These are phyloP conservation scores for Saccharomyces hybrid DNA, from an alignment of 1,139 yeast species.

Conservation along the genomic window DNA sequence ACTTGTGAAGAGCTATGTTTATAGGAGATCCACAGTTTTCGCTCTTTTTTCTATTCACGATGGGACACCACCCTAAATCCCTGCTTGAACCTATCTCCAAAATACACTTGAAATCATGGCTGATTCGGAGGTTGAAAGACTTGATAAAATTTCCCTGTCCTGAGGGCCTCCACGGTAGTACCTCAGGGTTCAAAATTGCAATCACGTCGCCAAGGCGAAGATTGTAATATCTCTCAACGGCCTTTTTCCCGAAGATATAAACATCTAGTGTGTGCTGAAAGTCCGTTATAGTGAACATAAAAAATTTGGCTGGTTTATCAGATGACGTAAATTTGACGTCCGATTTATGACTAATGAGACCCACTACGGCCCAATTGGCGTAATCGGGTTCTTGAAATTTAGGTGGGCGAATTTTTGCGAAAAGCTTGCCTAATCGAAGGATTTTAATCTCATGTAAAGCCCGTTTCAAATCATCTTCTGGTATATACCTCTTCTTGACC, in stretches of 20 bases:
- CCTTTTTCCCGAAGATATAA: constrained; percentile 53
- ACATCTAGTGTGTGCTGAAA: constrained; percentile 53
- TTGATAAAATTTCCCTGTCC: constrained; percentile 21
- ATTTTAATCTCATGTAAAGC: constrained; percentile 44
- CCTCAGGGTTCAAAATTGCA: constrained; percentile 66
- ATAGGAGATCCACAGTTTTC: too few species aligned
- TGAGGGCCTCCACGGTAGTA: constrained; percentile 38
- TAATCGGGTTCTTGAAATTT: constrained; percentile 59
- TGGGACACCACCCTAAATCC: too few species aligned
- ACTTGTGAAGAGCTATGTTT: too few species aligned
- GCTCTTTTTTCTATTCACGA: too few species aligned
- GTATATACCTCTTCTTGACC: constrained; percentile 42
- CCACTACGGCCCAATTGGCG: constrained; percentile 59
- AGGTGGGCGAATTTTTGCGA: constrained; percentile 64
- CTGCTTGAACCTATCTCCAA: constrained; percentile 42
- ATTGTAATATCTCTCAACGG: constrained; percentile 34
- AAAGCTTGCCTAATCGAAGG: constrained; percentile 46
- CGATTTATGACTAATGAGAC: constrained; percentile 16
- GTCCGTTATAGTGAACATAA: constrained; percentile 61
- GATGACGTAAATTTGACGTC: constrained; percentile 32
- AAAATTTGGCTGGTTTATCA: constrained; percentile 43
- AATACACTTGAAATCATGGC: constrained; percentile 44
- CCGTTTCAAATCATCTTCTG: constrained; percentile 31
- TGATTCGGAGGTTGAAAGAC: constrained; percentile 58
- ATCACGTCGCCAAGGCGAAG: constrained; percentile 40